Percentiles rank a stretch among this genome's conserved stretches.
phyloP scores from a whole-genome alignment of 768 basidiomycete species.

The Scleroderma bovista region DNA sequence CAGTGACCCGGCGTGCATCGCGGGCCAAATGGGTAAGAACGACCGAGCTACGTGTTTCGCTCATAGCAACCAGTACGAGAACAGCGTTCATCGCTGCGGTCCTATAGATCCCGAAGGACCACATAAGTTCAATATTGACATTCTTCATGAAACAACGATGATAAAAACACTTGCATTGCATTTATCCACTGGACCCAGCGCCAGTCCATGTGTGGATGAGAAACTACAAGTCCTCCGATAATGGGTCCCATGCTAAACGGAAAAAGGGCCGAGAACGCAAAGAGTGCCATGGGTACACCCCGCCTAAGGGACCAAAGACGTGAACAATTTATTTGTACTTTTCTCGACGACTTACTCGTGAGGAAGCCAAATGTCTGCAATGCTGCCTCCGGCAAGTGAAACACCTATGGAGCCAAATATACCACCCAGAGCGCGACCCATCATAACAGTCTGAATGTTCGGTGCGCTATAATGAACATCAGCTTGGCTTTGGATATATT shows the following conservation, averaged over 20 bases:
- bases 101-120: conserved; percentile 26
- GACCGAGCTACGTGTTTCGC: conserved; percentile 66
- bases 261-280: conserved; percentile 50
- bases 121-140: too few relatives aligned
- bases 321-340: conserved; percentile 35
- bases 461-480: conserved; percentile 23
- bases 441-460: conserved; percentile 50
- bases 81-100: conserved; percentile 44
- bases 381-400: conserved; percentile 63
- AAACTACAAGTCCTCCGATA: conserved; percentile 56
- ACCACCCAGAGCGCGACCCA: conserved; percentile 57
- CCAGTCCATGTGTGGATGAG: conserved; percentile 53
- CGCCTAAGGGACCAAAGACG: conserved; percentile 39
- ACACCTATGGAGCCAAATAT: conserved; percentile 59
- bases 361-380: conserved; percentile 65
- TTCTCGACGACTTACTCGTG: conserved; percentile 40
- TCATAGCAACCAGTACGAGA: conserved; percentile 47
- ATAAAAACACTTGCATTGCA: conserved; percentile 53
- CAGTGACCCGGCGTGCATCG: conserved; percentile 57
- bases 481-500: background rate
- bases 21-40: conserved; percentile 59
- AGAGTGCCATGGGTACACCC: conserved; percentile 69
- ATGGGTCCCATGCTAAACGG: conserved; percentile 59
- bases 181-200: conserved; percentile 79
- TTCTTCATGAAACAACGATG: too few relatives aligned